Base-by-base conservation (phyloP, 2,329 filamentous ascomycete species). In the Stromatinia cepivora region DNA sequence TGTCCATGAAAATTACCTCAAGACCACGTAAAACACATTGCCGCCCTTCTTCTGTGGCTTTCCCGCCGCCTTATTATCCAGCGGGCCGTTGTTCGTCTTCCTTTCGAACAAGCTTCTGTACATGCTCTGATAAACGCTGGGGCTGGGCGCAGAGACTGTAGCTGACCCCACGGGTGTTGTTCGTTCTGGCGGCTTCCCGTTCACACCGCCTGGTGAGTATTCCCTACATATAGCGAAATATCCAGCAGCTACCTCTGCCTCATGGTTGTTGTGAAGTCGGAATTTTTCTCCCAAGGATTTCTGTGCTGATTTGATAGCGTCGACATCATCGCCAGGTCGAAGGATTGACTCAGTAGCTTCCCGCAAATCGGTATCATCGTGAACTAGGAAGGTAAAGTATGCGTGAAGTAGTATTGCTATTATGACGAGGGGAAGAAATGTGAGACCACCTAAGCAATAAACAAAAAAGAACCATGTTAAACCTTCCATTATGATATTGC, bases 121-220 rank as follows among this genome's bases (percentile, higher is more conserved):
- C 93, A 99, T 97, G 79, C 91, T 91, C 85, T 98, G 95, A 80
- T 98, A 98, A 50, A 99, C 94, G 79, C 94, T 97, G 69, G 92
- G 93, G 77, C 93, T 97, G 69, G 93, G 91, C 54, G 91, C 84
- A 46, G 90, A 88, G 57, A 95, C 88, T 22, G 91, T 90, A 66
- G 86, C 81, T 69, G 91, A 89, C 25, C 92, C 93, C 17, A 92
- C 87, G 8, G 93, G 92, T 0, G 92, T 94, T 45, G 89, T 88
- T 71, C 93, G 87, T 81, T 97, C 94, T 70, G 94, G 93, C 8
- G 94, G 93, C 81, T 94, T 97, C 71, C 93, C 92, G 82, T 96
- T 96, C 79, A 97, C 90, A 54, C 93, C 94, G 78, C 93, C 93
- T 54, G 94, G 92, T 0, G 92, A 92, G 81, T 95, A 97, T 81